A percentile compares a stretch with the other conserved stretches of the same genome.
Conservation (phyloP, 805 yeast genomes). For the Hemisphaericaspora nanyangensis region DNA sequence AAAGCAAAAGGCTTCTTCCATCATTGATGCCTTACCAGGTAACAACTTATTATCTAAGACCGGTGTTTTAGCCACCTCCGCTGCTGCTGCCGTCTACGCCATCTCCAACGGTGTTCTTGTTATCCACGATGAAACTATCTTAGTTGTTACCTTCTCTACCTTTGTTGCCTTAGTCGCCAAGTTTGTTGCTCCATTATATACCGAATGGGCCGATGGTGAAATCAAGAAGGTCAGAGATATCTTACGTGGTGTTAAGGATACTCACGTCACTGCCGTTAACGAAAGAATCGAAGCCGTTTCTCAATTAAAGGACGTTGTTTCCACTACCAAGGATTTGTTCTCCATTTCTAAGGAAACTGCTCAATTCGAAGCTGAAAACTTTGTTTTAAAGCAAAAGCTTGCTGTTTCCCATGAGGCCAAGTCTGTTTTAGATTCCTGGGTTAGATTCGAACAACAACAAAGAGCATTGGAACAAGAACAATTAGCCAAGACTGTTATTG, state of each 20-base stretch:
- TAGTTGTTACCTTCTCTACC: slow-evolving; percentile 75
- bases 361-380: slow-evolving; percentile 88
- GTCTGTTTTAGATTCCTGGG: slow-evolving; percentile 97
- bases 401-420: slow-evolving; percentile 88
- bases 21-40: slow-evolving; percentile 93
- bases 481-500: slow-evolving; percentile 78
- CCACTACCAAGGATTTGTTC: slow-evolving; percentile 86
- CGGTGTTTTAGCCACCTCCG: slow-evolving; percentile 89
- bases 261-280: slow-evolving; percentile 90
- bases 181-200: slow-evolving; percentile 90
- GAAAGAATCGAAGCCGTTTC: slow-evolving; percentile 85
- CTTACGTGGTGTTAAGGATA: slow-evolving; percentile 82
- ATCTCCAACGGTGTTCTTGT: slow-evolving; percentile 90
- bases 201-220: slow-evolving; percentile 89
- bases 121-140: slow-evolving; percentile 88
- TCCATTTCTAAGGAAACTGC: slow-evolving; percentile 97
- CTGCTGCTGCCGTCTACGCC: slow-evolving; percentile 93
- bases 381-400: slow-evolving; percentile 88
- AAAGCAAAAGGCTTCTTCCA: slow-evolving; percentile 83
- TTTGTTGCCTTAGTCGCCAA: slow-evolving; percentile 75
- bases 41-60: slow-evolving; percentile 84
- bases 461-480: slow-evolving; percentile 95
- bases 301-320: slow-evolving; percentile 86
- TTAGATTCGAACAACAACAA: slow-evolving; percentile 93
- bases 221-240: slow-evolving; percentile 75